These are phyloP conservation scores for Collybiopsis confluens DNA, from an alignment of 768 basidiomycete genomes.

Conservation along the genomic window DNA sequence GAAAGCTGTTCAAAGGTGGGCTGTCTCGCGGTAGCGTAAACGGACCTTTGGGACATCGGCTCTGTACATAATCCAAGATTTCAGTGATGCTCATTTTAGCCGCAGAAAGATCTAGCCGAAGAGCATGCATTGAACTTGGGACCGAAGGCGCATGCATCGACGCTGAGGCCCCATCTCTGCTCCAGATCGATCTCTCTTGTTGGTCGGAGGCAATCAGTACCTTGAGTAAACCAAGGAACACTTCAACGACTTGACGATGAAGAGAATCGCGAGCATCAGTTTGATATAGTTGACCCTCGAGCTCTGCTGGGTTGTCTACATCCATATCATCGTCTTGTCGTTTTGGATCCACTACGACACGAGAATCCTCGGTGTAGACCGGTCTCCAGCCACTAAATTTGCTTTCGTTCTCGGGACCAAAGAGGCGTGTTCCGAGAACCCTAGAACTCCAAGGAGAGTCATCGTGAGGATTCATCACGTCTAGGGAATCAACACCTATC, in stretches of 20 bases:
- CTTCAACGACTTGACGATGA: constrained; percentile 64
- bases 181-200: constrained; percentile 19
- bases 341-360: constrained; percentile 12
- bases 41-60: constrained; percentile 14
- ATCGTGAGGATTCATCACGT: constrained; percentile 1
- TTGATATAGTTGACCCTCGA: constrained; percentile 30
- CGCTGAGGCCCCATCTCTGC: constrained; percentile 37
- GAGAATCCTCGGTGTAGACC: constrained; percentile 27
- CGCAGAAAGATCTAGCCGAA: constrained; percentile 33
- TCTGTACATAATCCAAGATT: constrained; percentile 53
- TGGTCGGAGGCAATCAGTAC: constrained; percentile 50
- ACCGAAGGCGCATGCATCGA: constrained; percentile 27
- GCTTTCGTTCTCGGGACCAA: constrained; percentile 22
- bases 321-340: constrained; percentile 42
- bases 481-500: background rate
- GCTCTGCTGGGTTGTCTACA: constrained; percentile 9
- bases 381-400: constrained; percentile 25
- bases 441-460: background rate
- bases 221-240: constrained; percentile 59
- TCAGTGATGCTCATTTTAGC: constrained; percentile 47
- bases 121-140: constrained; percentile 53
- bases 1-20: constrained; percentile 50
- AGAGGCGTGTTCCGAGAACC: constrained; percentile 40
- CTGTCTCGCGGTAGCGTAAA: constrained; percentile 21
- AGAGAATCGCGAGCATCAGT: constrained; percentile 61